Percentiles rank a stretch among this genome's conserved stretches.
Evolutionary conservation across 805 yeast species (phyloP).

Genomic region (Candida dajiaensis): DNA sequence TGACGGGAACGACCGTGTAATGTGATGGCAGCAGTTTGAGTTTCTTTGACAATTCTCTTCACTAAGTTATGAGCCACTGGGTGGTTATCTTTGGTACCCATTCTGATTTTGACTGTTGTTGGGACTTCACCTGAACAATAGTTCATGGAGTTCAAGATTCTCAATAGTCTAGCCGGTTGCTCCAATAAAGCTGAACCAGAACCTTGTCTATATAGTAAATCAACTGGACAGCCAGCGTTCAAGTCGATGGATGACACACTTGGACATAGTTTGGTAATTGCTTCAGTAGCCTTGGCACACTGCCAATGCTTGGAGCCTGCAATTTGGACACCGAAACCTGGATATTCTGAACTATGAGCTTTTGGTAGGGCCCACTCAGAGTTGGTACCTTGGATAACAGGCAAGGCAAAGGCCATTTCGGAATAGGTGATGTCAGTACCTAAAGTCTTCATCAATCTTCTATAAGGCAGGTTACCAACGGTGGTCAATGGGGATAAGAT

Average conservation of each 20-base stretch:
- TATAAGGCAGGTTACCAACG: constrained; percentile 93
- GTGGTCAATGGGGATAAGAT: constrained; percentile 95
- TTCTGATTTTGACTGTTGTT: constrained; percentile 84
- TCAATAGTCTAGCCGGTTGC: constrained; percentile 72
- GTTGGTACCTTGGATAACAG: constrained; percentile 82
- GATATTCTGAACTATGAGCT: constrained; percentile 75
- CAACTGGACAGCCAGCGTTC: constrained; percentile 98
- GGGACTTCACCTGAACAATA: constrained; percentile 88
- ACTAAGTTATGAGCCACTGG: constrained; percentile 84
- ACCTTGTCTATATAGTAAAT: constrained; percentile 87
- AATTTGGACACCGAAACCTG: constrained; percentile 90
- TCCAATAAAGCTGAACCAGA: constrained; percentile 94
- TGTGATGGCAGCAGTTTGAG: constrained; percentile 85
- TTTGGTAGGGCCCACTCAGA: constrained; percentile 97
- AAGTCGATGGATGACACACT: constrained; percentile 78
- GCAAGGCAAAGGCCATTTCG: constrained; percentile 90
- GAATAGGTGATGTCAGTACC: constrained; percentile 93
- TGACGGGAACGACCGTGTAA: constrained; percentile 95
- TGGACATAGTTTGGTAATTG: constrained; percentile 50
- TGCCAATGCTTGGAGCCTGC: constrained; percentile 93
- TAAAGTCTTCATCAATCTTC: constrained; percentile 82
- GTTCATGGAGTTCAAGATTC: constrained; percentile 84
- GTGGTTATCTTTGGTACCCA: constrained; percentile 79
- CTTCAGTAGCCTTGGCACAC: constrained; percentile 89
- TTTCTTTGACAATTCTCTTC: constrained; percentile 63